These are phyloP conservation scores for Lactarius hengduanensis DNA, from an alignment of 768 basidiomycete genomes.

Conservation along the genomic window DNA sequence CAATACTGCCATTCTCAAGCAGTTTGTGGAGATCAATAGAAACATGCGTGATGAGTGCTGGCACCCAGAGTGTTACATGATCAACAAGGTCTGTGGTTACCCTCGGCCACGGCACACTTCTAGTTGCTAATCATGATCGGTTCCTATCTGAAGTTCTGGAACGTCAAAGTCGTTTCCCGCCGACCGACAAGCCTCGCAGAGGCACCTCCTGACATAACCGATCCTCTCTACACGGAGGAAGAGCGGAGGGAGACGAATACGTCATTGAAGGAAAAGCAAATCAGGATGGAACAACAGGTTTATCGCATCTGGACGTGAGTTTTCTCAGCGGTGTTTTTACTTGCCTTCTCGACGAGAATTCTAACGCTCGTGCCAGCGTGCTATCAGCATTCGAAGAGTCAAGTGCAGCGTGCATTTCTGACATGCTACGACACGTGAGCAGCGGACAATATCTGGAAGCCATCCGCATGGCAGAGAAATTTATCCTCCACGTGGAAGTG, in stretches of 20 bases:
- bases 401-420: conserved; percentile 98
- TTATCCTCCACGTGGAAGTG: conserved; percentile 97
- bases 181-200: conserved; percentile 58
- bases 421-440: conserved; percentile 98
- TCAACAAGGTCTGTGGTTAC: conserved; percentile 75
- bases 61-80: conserved; percentile 99
- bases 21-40: conserved; percentile 99
- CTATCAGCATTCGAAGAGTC: conserved; percentile 98
- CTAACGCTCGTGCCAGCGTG: conserved; percentile 52
- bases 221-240: conserved; percentile 67
- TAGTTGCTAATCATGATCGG: conserved; percentile 21
- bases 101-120: conserved; percentile 2
- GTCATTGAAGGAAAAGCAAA: conserved; percentile 86
- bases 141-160: conserved; percentile 79
- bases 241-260: conserved; percentile 75
- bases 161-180: conserved; percentile 88
- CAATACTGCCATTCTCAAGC: conserved; percentile 95
- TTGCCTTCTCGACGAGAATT: neutral
- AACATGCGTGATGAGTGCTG: conserved; percentile 99
- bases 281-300: conserved; percentile 94
- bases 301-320: conserved; percentile 98
- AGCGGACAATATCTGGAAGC: conserved; percentile 95
- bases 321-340: conserved; percentile 4
- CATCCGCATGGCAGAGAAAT: conserved; percentile 97
- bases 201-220: conserved; percentile 32